A percentile compares a stretch with the other conserved stretches of the same genome.
Conservation (phyloP, 2,329 filamentous ascomycete species). For the Fusarium anguioides region DNA sequence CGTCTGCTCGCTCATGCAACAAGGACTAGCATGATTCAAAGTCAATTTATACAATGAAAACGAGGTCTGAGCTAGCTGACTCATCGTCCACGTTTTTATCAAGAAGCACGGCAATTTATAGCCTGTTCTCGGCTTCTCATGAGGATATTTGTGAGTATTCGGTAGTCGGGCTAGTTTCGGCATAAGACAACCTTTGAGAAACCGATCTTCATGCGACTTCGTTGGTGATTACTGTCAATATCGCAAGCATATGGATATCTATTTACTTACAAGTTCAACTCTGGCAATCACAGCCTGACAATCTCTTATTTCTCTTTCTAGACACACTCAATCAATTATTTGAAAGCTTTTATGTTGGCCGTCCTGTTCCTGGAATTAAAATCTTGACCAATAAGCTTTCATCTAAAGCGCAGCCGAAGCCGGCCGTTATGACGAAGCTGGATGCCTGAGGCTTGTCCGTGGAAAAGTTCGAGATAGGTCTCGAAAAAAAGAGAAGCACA, state of each 20-base stretch:
- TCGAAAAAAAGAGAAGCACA: constrained; percentile 40
- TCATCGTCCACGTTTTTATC: neutral
- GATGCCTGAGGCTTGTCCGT: constrained; percentile 45
- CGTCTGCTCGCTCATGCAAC: neutral
- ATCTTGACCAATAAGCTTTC: constrained; percentile 29
- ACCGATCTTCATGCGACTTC: neutral
- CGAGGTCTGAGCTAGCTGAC: neutral
- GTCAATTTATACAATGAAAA: neutral
- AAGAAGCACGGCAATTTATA: neutral
- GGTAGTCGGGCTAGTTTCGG: constrained; percentile 43
- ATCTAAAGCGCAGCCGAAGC: constrained; percentile 32
- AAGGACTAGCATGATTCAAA: neutral
- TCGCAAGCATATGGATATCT: neutral
- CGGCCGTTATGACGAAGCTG: constrained; percentile 47
- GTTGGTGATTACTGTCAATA: neutral
- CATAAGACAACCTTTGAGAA: constrained; percentile 28
- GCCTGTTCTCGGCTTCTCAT: constrained; percentile 32
- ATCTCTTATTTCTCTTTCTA: neutral
- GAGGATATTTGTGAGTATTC: constrained; percentile 4
- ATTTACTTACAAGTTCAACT: neutral
- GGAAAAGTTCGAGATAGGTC: constrained; percentile 47
- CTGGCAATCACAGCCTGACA: neutral
- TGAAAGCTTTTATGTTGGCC: constrained; percentile 22
- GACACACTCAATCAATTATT: neutral
- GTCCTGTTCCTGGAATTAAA: constrained; percentile 15